Conservation (phyloP, 352 stramenopile genomes). For the Pythium rishiriense region DNA sequence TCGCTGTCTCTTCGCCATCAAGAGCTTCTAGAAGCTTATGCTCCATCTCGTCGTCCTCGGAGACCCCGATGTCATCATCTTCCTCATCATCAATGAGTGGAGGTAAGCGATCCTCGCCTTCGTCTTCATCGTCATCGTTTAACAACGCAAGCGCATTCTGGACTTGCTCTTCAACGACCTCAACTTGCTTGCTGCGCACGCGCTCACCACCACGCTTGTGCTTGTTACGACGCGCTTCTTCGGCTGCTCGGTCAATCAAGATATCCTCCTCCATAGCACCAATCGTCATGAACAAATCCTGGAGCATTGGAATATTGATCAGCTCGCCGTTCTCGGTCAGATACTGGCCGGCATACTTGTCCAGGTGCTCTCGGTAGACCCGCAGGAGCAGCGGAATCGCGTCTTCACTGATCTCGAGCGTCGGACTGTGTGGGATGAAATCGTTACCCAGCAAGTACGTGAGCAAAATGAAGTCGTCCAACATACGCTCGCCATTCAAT, state of each 20-base stretch:
- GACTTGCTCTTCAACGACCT: slow-evolving; percentile 50
- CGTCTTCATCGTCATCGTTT: slow-evolving; percentile 37
- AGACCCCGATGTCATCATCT: slow-evolving; percentile 42
- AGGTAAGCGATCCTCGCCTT: slow-evolving; percentile 32
- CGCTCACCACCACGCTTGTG: slow-evolving; percentile 33
- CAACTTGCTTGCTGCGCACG: slow-evolving; percentile 22
- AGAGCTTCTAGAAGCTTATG: slow-evolving; percentile 60
- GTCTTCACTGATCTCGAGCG: slow-evolving; percentile 98
- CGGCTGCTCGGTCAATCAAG: slow-evolving; percentile 70
- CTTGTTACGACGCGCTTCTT: slow-evolving; percentile 45
- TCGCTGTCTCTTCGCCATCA: slow-evolving; percentile 50
- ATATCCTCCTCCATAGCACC: slow-evolving; percentile 95
- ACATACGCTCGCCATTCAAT: slow-evolving; percentile 90
- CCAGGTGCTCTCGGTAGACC: slow-evolving; percentile 90
- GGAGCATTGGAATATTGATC: slow-evolving; percentile 87
- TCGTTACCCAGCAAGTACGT: slow-evolving; percentile 99
- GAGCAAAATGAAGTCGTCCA: slow-evolving; percentile 99
- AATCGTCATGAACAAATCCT: slow-evolving; percentile 93
- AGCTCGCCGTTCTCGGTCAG: slow-evolving; percentile 92
- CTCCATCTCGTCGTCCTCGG: slow-evolving; percentile 35
- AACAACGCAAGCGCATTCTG: slow-evolving; percentile 49
- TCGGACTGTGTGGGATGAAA: slow-evolving; percentile 99
- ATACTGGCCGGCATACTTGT: slow-evolving; percentile 89
- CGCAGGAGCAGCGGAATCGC: slow-evolving; percentile 94
- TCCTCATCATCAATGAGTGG: slow-evolving; percentile 43